These are phyloP conservation scores for Scheffersomyces insectosa DNA, from an alignment of 1,139 yeast genomes.

Conservation along the genomic window DNA sequence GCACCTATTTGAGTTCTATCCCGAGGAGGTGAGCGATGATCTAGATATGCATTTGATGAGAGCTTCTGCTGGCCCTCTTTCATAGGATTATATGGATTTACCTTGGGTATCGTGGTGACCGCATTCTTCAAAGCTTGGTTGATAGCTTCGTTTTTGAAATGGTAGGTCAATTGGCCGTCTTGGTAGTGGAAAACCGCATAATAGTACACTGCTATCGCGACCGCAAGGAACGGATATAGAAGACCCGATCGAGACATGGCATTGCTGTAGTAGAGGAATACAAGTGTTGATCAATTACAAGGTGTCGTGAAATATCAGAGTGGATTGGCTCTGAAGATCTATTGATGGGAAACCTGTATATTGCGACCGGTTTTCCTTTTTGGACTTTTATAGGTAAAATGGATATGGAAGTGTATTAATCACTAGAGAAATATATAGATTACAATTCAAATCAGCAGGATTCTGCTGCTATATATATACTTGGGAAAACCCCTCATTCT, in stretches of 20 bases:
- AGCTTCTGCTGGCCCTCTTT: slow-evolving; percentile 29
- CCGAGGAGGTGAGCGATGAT: slow-evolving; percentile 23
- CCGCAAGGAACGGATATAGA: slow-evolving; percentile 2
- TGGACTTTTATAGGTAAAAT: too few relatives aligned
- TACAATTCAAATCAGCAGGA: too few relatives aligned
- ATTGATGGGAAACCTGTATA: too few relatives aligned
- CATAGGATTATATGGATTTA: slow-evolving; percentile 7
- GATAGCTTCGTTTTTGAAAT: background rate
- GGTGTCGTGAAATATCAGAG: too few relatives aligned
- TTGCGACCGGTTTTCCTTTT: too few relatives aligned
- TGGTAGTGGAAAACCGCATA: slow-evolving; percentile 4
- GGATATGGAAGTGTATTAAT: too few relatives aligned
- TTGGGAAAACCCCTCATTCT: too few relatives aligned
- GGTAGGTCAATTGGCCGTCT: background rate
- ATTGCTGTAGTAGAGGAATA: background rate
- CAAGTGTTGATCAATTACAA: too few relatives aligned
- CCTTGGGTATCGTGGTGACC: background rate
- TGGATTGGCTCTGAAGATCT: too few relatives aligned
- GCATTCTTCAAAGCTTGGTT: background rate
- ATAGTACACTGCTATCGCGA: slow-evolving; percentile 7
- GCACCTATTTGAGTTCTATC: slow-evolving; percentile 40
- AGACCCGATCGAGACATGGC: background rate
- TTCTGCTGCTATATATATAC: too few relatives aligned
- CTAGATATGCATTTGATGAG: slow-evolving; percentile 45
- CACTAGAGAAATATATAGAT: too few relatives aligned